phyloP scores from a whole-genome alignment of 306 rosid species.

The Medicago arabica region DNA sequence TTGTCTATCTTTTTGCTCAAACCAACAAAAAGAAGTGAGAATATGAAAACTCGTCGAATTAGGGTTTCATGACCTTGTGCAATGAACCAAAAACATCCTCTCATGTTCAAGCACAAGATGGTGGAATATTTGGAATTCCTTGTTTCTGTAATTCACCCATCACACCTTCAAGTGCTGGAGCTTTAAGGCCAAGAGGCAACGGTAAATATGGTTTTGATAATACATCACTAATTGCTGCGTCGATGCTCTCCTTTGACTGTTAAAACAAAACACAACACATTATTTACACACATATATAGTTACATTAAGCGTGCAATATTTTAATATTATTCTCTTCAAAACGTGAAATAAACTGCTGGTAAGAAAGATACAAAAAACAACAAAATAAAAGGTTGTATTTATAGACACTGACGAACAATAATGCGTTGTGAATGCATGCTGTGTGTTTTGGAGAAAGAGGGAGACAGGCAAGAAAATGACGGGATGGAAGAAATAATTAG shows the following conservation, averaged over 20 bases:
- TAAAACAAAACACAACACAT: background rate
- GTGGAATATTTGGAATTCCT: slow-evolving; percentile 85
- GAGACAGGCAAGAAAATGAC: slow-evolving; percentile 26
- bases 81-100: slow-evolving; percentile 1
- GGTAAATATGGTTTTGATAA: slow-evolving; percentile 89
- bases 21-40: slow-evolving; percentile 20
- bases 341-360: slow-evolving; percentile 12
- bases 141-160: slow-evolving; percentile 78
- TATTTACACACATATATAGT: background rate
- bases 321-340: background rate
- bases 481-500: too few species aligned
- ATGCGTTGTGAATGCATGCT: background rate
- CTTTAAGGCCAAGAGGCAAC: slow-evolving; percentile 87
- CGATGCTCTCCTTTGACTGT: slow-evolving; percentile 95
- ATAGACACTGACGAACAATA: slow-evolving; percentile 39
- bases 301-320: background rate
- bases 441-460: slow-evolving; percentile 13
- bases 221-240: slow-evolving; percentile 87
- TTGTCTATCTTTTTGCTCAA: background rate
- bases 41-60: slow-evolving; percentile 69
- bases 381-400: slow-evolving; percentile 11
- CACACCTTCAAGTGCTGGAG: slow-evolving; percentile 78
- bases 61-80: slow-evolving; percentile 46
- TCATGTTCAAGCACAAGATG: slow-evolving; percentile 62
- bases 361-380: slow-evolving; percentile 27